Evolutionary conservation across 2,329 filamentous ascomycete species (phyloP).

Genomic region (Colletotrichum sp.): DNA sequence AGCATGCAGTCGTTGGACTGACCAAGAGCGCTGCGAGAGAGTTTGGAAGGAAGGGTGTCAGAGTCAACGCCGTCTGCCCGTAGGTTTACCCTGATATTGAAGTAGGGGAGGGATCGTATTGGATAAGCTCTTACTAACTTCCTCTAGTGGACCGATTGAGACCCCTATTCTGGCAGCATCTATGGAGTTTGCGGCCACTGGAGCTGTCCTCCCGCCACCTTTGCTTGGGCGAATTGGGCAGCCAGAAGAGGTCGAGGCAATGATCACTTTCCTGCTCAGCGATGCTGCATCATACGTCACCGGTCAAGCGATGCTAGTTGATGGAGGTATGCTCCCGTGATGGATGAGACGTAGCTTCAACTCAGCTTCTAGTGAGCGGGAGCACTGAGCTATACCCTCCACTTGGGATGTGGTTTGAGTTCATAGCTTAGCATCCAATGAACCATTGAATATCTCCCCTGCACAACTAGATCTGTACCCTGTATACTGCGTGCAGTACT

Average conservation of each 20-base stretch:
- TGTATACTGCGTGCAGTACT: too few relatives aligned
- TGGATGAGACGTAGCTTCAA: too few relatives aligned
- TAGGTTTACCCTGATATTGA: slow-evolving; percentile 11
- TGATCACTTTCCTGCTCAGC: slow-evolving; percentile 31
- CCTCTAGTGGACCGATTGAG: slow-evolving; percentile 7
- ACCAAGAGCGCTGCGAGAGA: slow-evolving; percentile 34
- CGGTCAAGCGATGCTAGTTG: slow-evolving; percentile 27
- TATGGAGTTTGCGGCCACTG: slow-evolving; percentile 4
- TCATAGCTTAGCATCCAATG: too few relatives aligned
- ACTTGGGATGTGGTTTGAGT: too few relatives aligned
- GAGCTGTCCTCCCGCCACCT: background rate
- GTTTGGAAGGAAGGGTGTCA: slow-evolving; percentile 23
- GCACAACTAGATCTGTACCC: too few relatives aligned
- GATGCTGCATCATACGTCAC: slow-evolving; percentile 31
- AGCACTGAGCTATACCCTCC: too few relatives aligned
- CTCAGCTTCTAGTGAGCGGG: too few relatives aligned
- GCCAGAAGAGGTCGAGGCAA: slow-evolving; percentile 29
- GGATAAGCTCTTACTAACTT: background rate
- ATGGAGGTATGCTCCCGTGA: slow-evolving; percentile 24
- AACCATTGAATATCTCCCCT: too few relatives aligned
- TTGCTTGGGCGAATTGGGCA: slow-evolving; percentile 26
- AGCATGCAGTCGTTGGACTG: slow-evolving; percentile 34
- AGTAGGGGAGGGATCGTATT: too few relatives aligned
- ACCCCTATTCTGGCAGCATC: slow-evolving; percentile 11
- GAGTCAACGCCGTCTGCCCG: slow-evolving; percentile 31